Evolutionary conservation across 345 rosid species (phyloP).

Genomic region (Syzygium oleosum): DNA sequence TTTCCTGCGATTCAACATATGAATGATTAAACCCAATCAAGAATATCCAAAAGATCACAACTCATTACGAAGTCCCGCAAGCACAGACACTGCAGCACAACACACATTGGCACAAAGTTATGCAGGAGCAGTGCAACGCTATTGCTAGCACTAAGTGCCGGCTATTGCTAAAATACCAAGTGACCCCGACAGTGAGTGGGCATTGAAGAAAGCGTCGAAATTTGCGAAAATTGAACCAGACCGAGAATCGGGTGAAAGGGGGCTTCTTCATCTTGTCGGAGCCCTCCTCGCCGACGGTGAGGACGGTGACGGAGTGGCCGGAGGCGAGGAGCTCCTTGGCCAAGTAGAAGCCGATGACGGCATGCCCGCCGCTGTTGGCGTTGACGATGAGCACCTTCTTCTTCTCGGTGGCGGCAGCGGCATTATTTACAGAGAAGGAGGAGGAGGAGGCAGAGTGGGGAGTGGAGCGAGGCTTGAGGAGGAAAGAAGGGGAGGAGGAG

Average conservation of each 20-base stretch:
- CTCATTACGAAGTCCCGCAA: not conserved
- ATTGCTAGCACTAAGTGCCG: not conserved
- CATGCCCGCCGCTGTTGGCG: slow-evolving; percentile 85
- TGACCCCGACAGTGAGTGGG: not conserved
- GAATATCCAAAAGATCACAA: not conserved
- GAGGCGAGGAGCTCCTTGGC: slow-evolving; percentile 78
- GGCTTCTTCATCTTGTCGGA: slow-evolving; percentile 95
- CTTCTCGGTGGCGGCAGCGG: slow-evolving; percentile 46
- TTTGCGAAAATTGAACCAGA: not conserved
- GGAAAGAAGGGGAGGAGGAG: slow-evolving; percentile 23
- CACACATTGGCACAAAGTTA: not conserved
- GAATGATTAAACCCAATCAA: not conserved
- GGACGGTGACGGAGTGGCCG: slow-evolving; percentile 66
- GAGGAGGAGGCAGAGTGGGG: not conserved
- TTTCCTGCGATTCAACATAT: slow-evolving; percentile 42
- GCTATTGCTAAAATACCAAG: not conserved
- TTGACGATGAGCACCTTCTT: slow-evolving; percentile 86
- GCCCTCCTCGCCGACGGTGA: slow-evolving; percentile 76
- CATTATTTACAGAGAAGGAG: slow-evolving; percentile 30
- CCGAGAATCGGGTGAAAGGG: slow-evolving; percentile 81
- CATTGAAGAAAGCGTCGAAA: not conserved
- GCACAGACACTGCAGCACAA: not conserved
- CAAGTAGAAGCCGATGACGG: slow-evolving; percentile 82
- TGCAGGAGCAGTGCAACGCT: not conserved
- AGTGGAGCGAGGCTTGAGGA: not conserved